Conservation (phyloP, 2,329 filamentous ascomycete genomes). For the Beauveria pseudobassiana region DNA sequence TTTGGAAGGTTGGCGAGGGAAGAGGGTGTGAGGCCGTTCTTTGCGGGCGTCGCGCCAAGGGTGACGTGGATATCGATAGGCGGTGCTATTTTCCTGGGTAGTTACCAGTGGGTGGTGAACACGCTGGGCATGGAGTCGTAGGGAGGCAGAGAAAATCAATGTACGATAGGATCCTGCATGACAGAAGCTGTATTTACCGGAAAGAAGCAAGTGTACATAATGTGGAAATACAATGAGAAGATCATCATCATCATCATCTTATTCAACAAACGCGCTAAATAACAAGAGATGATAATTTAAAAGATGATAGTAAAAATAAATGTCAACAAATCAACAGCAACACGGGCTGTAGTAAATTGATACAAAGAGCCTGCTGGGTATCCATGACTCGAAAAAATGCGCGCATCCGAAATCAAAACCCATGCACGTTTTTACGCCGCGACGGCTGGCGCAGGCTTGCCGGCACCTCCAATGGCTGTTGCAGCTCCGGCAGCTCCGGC, state of each 20-base stretch:
- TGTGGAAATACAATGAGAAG: neutral
- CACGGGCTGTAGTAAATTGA: neutral
- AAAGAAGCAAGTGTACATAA: neutral
- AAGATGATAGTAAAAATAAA: neutral
- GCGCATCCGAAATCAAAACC: neutral
- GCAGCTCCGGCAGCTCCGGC: constrained; percentile 1
- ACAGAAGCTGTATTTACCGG: neutral
- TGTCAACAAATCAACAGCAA: neutral
- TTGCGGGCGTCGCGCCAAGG: constrained; percentile 70
- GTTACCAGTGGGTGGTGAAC: constrained; percentile 85
- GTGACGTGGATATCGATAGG: constrained; percentile 94
- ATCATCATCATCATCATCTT: neutral
- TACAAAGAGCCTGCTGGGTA: constrained; percentile 6
- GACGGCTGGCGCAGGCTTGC: neutral
- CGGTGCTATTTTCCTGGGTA: constrained; percentile 88
- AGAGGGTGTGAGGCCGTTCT: constrained; percentile 61
- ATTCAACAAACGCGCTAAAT: constrained; percentile 1
- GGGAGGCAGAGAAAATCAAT: neutral
- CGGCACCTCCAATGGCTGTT: neutral
- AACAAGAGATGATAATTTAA: neutral
- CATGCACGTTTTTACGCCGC: neutral
- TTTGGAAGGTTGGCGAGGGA: constrained; percentile 57
- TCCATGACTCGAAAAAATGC: neutral
- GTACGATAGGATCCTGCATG: constrained; percentile 12
- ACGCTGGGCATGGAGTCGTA: constrained; percentile 36